phyloP scores from a whole-genome alignment of 2,329 filamentous ascomycete species.

The Talaromyces sp. region DNA sequence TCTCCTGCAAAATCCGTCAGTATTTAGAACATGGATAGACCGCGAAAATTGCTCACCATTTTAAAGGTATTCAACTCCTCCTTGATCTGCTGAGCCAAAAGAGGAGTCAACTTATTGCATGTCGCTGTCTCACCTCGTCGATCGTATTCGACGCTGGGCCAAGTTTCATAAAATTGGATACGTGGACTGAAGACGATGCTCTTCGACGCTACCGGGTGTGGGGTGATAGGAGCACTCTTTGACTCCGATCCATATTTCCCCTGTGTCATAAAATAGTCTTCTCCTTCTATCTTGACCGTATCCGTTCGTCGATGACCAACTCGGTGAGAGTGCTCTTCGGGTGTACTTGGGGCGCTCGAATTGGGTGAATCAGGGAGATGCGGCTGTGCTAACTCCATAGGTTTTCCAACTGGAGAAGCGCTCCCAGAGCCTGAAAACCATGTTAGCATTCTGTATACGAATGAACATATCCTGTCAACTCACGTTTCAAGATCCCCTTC shows the following conservation, averaged over 20 bases:
- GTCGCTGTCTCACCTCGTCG: conserved; percentile 93
- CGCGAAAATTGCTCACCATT: conserved; percentile 65
- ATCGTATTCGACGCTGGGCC: conserved; percentile 93
- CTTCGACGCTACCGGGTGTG: conserved; percentile 42
- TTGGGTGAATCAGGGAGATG: conserved; percentile 69
- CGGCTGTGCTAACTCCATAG: conserved; percentile 47
- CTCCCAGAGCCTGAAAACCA: conserved; percentile 54
- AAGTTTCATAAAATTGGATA: conserved; percentile 93
- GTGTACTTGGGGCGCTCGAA: conserved; percentile 83
- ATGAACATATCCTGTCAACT: conserved; percentile 25
- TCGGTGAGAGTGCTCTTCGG: conserved; percentile 61
- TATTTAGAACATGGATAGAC: conserved; percentile 9
- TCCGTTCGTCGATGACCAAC: conserved; percentile 60
- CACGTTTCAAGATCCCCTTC: conserved; percentile 93
- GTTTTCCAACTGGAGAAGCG: conserved; percentile 63
- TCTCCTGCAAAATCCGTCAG: conserved; percentile 68
- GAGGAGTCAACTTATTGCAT: conserved; percentile 93
- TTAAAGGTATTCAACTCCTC: conserved; percentile 99
- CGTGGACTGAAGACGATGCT: conserved; percentile 78
- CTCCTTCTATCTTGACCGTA: conserved; percentile 68
- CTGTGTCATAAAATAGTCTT: conserved; percentile 84
- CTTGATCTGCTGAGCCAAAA: conserved; percentile 98
- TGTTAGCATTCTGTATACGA: neutral
- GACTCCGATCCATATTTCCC: conserved; percentile 65
- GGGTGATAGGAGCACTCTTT: conserved; percentile 57